Base-by-base conservation (phyloP, 768 basidiomycete genomes). In the Mycena polygramma region DNA sequence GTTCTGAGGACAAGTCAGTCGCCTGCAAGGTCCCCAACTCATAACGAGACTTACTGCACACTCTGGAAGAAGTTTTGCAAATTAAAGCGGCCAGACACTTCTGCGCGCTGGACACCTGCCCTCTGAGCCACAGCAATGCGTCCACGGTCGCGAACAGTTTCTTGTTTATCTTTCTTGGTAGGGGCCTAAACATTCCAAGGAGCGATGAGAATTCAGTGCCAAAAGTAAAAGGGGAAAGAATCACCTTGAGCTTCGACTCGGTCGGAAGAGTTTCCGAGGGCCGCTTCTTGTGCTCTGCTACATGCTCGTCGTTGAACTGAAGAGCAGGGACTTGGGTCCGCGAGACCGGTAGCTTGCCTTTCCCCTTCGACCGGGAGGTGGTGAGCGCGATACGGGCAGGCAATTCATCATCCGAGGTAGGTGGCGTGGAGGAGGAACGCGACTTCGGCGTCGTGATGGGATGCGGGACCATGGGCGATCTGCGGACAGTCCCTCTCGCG, bases 111-210 rank as follows among this genome's bases (percentile, higher is more conserved):
- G 39, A 73, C 30, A 20, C 46, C 68, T 24, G 58, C 66, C 41
- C 43, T 60, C 24, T 68, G 69, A 7, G 10, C 60, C 24, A 37
- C 69, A 4, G 72, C 72, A 52, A 73, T 62, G 26, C 72, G 72
- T 4, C 69, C 69, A 20, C 72, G 72, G 22, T 73, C 72, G 14
- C 65, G 65, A 14, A 60, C 20, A 14, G 72, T 73, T 52, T 73
- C 72, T n/a, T 53, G 58, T 41, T 43, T 46, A 37, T 73, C 72
- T 20, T 73, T 73, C 69, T 73, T 70, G 52, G 72, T 73, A 13
- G 72, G 72, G 19, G 72, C 69, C 72, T 73, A 59, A 36, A 60
- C 35, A 57, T 30, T 30, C 30, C 30, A 30, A n/a, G 30, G 3
- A 2, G 30, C 24, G 35, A 53, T 6, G 52, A 30, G 30, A 30